phyloP scores from a whole-genome alignment of 2,329 filamentous ascomycete genomes.

The Aspergillus fischeri region DNA sequence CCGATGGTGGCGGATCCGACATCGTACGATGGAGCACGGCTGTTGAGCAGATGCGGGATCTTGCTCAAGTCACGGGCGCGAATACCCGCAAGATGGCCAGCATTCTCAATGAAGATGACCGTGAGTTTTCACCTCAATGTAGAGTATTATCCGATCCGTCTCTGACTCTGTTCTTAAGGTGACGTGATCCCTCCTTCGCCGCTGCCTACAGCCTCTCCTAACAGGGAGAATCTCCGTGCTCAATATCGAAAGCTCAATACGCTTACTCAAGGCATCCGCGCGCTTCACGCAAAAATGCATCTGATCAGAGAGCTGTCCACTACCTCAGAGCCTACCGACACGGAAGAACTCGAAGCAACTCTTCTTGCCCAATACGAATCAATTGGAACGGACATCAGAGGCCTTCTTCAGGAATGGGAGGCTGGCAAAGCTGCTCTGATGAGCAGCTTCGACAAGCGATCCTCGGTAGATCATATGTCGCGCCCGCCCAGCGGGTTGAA shows the following conservation, averaged over 20 bases:
- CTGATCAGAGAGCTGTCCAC: constrained; percentile 87
- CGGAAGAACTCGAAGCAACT: constrained; percentile 69
- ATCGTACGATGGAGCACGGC: constrained; percentile 74
- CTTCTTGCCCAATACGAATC: constrained; percentile 91
- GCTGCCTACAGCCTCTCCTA: constrained; percentile 65
- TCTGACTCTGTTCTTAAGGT: constrained; percentile 13
- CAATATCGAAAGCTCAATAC: constrained; percentile 86
- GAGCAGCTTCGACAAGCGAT: constrained; percentile 75
- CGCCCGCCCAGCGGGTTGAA: constrained; percentile 46
- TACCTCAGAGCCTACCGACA: constrained; percentile 66
- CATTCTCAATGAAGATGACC: constrained; percentile 75
- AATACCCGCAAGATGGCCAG: constrained; percentile 63
- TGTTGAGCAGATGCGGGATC: constrained; percentile 65
- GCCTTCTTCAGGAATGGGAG: constrained; percentile 80
- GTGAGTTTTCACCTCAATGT: constrained; percentile 45
- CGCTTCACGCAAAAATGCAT: constrained; percentile 91
- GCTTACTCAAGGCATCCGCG: constrained; percentile 83
- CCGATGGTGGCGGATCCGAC: constrained; percentile 72
- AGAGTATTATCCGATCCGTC: constrained; percentile 11
- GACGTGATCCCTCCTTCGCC: constrained; percentile 49
- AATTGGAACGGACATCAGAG: constrained; percentile 80
- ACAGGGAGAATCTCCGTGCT: constrained; percentile 77
- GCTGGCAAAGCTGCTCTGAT: constrained; percentile 78
- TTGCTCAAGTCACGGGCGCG: constrained; percentile 59
- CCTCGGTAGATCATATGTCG: constrained; percentile 56